Conservation (phyloP, 805 yeast species). For the Sugiyamaella chiloensis region DNA sequence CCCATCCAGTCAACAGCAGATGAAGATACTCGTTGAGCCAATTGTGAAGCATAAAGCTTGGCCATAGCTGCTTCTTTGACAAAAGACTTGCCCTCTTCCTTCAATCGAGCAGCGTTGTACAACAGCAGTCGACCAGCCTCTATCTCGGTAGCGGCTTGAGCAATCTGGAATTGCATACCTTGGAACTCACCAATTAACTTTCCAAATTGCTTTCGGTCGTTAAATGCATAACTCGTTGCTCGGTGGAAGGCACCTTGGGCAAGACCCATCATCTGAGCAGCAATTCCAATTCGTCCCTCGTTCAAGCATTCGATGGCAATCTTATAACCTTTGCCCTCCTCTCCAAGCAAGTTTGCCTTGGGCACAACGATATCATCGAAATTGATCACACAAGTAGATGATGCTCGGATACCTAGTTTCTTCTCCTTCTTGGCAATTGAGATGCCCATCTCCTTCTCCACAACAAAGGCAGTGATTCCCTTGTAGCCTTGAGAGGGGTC, state of each 20-base stretch:
- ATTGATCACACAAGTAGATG: constrained; percentile 41
- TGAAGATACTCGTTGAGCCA: constrained; percentile 40
- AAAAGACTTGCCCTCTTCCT: constrained; percentile 41
- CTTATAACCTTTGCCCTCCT: constrained; percentile 44
- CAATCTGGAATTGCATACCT: constrained; percentile 47
- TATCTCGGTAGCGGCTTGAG: constrained; percentile 42
- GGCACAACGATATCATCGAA: constrained; percentile 42
- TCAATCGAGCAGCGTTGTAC: constrained; percentile 45
- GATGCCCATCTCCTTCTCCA: constrained; percentile 41
- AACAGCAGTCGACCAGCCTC: constrained; percentile 43
- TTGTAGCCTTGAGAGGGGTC: constrained; percentile 42
- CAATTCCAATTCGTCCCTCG: constrained; percentile 46
- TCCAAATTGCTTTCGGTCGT: constrained; percentile 44
- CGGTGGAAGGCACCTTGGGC: constrained; percentile 44
- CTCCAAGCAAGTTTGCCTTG: constrained; percentile 40
- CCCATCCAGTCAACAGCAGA: constrained; percentile 48
- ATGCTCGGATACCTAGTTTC: constrained; percentile 43
- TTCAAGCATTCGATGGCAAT: constrained; percentile 43
- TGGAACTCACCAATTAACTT: constrained; percentile 42
- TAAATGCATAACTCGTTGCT: constrained; percentile 38
- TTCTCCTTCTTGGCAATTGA: constrained; percentile 43
- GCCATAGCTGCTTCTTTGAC: constrained; percentile 47
- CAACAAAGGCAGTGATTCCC: constrained; percentile 44
- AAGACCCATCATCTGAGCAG: constrained; percentile 45
- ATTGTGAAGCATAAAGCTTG: constrained; percentile 40